Base-by-base conservation (phyloP, 352 stramenopile genomes). In the Pythium monospermum region DNA sequence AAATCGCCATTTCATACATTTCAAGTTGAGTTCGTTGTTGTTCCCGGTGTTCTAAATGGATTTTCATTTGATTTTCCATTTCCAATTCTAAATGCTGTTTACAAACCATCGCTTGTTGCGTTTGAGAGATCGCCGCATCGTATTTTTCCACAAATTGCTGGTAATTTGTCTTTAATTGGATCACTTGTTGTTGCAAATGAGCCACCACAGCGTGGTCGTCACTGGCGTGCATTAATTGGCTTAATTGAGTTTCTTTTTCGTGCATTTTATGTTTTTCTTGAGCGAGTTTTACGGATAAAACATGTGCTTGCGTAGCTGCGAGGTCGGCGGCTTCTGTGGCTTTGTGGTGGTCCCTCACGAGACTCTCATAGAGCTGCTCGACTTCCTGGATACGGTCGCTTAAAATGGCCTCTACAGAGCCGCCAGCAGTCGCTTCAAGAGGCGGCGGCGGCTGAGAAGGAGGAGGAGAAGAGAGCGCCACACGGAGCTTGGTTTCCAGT, bases 201-300 rank as follows among this genome's bases (percentile, higher is more conserved):
- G 85, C 91, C 31, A 98, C 92, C 27, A 97, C 72, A 4, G 85
- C 73, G 36, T 96, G 86, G 59, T 98, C 92, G 55, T 97, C 91
- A 2, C 71, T 91, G 0, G 81, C 70, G 0, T 66, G 72, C 50
- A 91, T 87, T 13, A 95, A 59, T 28, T 96, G 75, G 5, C 66
- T 64, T 6, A 89, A 49, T 11, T 83, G 73, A 4, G 90, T 68
- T 27, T 89, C 69, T 22, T 89, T 58, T 26, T 87, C 65, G 2
- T 85, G 64, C 8, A 72, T 52, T 25, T 83, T 71, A 11, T 60
- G 42, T n/a, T 73, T 72, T 18, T 74, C 64, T 41, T 77, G 71
- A 2, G 52, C 59, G 13, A 56, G 52, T 32, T 69, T 61, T 13
- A 61, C 69, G 10, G 71, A 72, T 10, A 92, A 40, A 3, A 64